Base-by-base conservation (phyloP, 2,329 filamentous ascomycete genomes). In the Trichoderma sp. region DNA sequence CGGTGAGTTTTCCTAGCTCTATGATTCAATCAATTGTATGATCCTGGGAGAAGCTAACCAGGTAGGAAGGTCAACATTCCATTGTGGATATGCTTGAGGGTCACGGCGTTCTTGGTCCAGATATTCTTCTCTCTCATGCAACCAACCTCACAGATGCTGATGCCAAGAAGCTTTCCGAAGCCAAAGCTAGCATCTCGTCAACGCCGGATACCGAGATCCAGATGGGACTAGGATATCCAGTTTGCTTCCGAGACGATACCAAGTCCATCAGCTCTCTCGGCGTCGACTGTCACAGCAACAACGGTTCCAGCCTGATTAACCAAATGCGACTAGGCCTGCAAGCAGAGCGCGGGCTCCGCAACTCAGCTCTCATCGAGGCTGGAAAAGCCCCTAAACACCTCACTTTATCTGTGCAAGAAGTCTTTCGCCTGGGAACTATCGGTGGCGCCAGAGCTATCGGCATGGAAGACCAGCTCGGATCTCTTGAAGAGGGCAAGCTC, bases 131-230 rank as follows among this genome's bases (percentile, higher is more conserved):
- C 2, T 79, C 77, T 1, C 85, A 86, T 73, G 79, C 75, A 2
- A 74, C 72, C 23, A 64, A 63, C 30, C 64, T 68, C 7, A 36
- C 55, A 4, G 75, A 74, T 0, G 76, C 79, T 8, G 83, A 85
- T 61, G 80, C 79, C 1, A 75, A 77, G 9, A 57, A 43, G 23
- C 68, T 86, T 20, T 74, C 77, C 34, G 74, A 77, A 23, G 74
- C 79, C 11, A 78, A 80, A 7, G 80, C 79, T 1, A 78, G 79
- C 58, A 76, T 86, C 17, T 84, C 83, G 3, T 80, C 78, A 17
- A 87, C 86, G 0, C 85, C 85, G 0, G 83, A 82, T n/a, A 84
- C 85, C 0, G 86, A 88, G 74, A 75, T 85, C 11, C 85, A 87
- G 73, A 86, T 86, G 84, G 81, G 79, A 0, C 80, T 80, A 0